Base-by-base conservation (phyloP, 1,139 yeast genomes). In the Zhuliangozyma blackwelliae region DNA sequence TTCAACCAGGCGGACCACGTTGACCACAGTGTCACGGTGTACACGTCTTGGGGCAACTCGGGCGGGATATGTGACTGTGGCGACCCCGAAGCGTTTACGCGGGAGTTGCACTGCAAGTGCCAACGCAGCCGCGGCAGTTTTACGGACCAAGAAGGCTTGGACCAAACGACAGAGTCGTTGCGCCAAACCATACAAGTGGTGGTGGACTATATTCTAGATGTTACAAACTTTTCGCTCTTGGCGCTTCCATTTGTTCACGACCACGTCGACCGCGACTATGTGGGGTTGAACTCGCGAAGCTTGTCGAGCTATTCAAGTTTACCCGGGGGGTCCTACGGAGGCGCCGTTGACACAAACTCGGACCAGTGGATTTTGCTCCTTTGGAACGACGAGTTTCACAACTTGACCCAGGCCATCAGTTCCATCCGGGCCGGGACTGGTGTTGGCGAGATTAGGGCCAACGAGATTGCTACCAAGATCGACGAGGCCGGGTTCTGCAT, bases 51-150 rank as follows among this genome's bases (percentile, higher is more conserved):
- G 2, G 81, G 76, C 1, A 49, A 50, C 6, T 66, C 67, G 34
- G 77, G 72, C 9, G 87, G 90, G 2, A 75, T 82, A 19, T 92
- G 97, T 56, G 97, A 92, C 55, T 92, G 97, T 62, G 97, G 97
- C 2, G 96, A 92, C 54, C 70, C 75, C 0, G 87, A 82, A 44
- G 95, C 96, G 0, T 90, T 95, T 81, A 72, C 65, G 25, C 57
- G 54, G 5, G 59, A 64, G 3, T 63, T 81, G 36, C 62, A 75
- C 38, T 90, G 97, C 57, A 56, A 52, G 32, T 63, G 69, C 41
- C 57, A 54, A 31, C 42, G 47, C 4, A 37, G 35, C 11, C 50
- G 42, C 8, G 32, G 36, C 10, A 38, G 22, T 21, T 19, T 13
- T 3, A 16, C 30, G 10, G 36, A 32, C 10, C 34, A 28, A 2